phyloP scores from a whole-genome alignment of 768 basidiomycete species.

The Rhodotorula toruloides region DNA sequence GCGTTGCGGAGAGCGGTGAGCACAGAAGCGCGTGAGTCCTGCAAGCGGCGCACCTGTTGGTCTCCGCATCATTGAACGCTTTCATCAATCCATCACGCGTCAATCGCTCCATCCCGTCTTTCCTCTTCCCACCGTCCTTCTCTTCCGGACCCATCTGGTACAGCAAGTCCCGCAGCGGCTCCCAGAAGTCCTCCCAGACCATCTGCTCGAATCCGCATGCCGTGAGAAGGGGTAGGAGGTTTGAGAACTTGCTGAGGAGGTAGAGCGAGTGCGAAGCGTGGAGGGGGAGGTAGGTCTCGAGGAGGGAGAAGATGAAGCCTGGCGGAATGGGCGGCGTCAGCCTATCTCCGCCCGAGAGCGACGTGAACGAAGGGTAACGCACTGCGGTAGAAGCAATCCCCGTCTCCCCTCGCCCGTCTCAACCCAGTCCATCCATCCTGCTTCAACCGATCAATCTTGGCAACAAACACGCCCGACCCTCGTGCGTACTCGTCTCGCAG shows the following conservation, averaged over 20 bases:
- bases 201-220: conserved; percentile 26
- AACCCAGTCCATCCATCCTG: conserved; percentile 61
- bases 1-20: conserved; percentile 51
- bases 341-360: not conserved
- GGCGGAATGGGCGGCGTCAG: not conserved
- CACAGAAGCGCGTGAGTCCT: no score
- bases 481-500: conserved; percentile 45
- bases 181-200: conserved; percentile 58
- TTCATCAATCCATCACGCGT: conserved; percentile 51
- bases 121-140: conserved; percentile 13
- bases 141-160: conserved; percentile 49
- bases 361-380: not conserved
- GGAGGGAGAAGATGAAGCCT: conserved; percentile 70
- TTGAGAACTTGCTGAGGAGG: conserved; percentile 55
- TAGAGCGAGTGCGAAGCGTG: conserved; percentile 5
- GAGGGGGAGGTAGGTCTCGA: conserved; percentile 60
- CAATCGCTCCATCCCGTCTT: conserved; percentile 34
- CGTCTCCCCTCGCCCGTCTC: conserved; percentile 70
- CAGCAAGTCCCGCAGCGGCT: conserved; percentile 58
- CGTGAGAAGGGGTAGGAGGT: conserved; percentile 47
- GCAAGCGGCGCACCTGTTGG: conserved; percentile 28
- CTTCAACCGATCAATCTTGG: conserved; percentile 69
- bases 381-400: conserved; percentile 79
- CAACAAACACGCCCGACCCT: conserved; percentile 52
- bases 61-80: conserved; percentile 55